Evolutionary conservation across 140 eudicot species (phyloP).

Genomic region (Anethum foeniculum): DNA sequence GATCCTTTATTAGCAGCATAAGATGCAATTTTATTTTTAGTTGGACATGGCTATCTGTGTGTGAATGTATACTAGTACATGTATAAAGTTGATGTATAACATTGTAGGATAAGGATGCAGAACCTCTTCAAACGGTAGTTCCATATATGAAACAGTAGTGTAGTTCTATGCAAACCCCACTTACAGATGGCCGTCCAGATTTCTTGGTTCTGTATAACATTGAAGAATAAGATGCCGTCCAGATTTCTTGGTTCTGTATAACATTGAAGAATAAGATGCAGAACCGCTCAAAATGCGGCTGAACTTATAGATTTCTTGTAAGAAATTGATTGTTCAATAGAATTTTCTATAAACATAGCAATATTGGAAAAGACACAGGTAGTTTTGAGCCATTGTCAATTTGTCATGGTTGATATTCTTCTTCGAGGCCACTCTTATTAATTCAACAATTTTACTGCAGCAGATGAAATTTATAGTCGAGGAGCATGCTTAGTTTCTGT

Average conservation of each 20-base stretch:
- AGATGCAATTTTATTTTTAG: not conserved
- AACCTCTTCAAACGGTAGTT: too few species aligned
- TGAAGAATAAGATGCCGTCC: not conserved
- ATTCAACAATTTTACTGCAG: not conserved
- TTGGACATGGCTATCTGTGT: not conserved
- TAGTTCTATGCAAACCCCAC: not conserved
- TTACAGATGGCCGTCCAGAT: not conserved
- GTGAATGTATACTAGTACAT: not conserved
- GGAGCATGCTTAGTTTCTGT: conserved; percentile 2
- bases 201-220: too few species aligned
- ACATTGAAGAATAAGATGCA: not conserved
- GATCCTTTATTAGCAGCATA: not conserved
- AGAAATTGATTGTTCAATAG: not conserved
- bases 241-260: too few species aligned
- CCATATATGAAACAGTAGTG: too few species aligned
- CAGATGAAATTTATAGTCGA: conserved; percentile 13
- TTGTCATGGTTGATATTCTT: not conserved
- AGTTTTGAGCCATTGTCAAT: not conserved
- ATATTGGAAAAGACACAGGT: not conserved
- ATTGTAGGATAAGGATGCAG: not conserved
- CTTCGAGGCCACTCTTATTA: not conserved
- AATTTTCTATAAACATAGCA: not conserved
- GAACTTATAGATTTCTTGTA: not conserved
- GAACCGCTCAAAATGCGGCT: not conserved
- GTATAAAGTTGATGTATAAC: not conserved